Percentiles rank a stretch among this genome's conserved stretches.
Conservation (phyloP, 1,284 basidiomycete species). For the Ganoderma lucidum region DNA sequence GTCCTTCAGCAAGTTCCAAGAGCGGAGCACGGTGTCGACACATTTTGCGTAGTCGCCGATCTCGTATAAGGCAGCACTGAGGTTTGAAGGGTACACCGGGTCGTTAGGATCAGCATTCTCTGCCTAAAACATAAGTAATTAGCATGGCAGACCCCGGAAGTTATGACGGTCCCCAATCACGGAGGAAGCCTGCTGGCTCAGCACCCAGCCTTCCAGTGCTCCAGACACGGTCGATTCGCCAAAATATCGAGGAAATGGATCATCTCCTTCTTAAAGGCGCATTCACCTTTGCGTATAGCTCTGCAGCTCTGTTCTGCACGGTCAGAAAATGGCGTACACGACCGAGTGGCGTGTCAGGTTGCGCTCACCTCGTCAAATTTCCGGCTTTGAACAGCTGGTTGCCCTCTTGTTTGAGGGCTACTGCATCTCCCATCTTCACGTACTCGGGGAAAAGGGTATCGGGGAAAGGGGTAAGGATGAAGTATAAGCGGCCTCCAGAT, state of each 20-base stretch:
- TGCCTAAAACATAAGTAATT: slow-evolving; percentile 15
- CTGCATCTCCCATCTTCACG: slow-evolving; percentile 1
- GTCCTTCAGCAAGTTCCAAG: slow-evolving; percentile 29
- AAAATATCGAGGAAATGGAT: neutral
- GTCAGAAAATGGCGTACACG: neutral
- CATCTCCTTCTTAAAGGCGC: neutral
- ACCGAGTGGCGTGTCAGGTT: neutral
- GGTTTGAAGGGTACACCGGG: slow-evolving; percentile 43
- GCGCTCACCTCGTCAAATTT: neutral
- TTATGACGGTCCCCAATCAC: too few species aligned
- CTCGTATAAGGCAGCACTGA: slow-evolving; percentile 46
- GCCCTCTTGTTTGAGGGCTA: neutral
- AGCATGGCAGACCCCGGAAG: neutral
- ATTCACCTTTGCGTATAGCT: slow-evolving; percentile 14
- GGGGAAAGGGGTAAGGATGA: too few species aligned
- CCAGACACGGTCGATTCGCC: too few species aligned
- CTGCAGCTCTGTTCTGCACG: slow-evolving; percentile 7
- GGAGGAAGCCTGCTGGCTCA: too few species aligned
- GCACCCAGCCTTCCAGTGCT: too few species aligned
- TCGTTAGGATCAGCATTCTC: slow-evolving; percentile 25
- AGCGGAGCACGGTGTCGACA: slow-evolving; percentile 38
- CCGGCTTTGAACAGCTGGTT: slow-evolving; percentile 13
- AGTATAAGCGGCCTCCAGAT: neutral
- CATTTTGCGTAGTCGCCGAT: slow-evolving; percentile 39
- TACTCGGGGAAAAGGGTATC: too few species aligned